phyloP scores from a whole-genome alignment of 2,329 filamentous ascomycete genomes.

The Rasamsonia emersonii region DNA sequence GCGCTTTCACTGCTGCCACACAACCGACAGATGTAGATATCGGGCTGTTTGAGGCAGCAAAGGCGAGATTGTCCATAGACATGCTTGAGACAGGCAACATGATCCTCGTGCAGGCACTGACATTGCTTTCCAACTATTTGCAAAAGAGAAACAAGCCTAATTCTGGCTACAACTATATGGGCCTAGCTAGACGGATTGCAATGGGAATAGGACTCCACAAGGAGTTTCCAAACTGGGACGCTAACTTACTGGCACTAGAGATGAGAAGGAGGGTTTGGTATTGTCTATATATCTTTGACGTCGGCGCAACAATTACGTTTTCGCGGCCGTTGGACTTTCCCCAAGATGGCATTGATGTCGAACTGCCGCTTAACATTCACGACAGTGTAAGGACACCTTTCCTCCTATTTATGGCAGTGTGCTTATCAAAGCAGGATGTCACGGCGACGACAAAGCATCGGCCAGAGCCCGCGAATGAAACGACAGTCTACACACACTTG shows the following conservation, averaged over 20 bases:
- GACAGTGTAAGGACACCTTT: conserved; percentile 22
- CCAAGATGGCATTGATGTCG: conserved; percentile 34
- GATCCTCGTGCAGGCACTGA: conserved; percentile 39
- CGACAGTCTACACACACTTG: conserved; percentile 35
- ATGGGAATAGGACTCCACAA: conserved; percentile 43
- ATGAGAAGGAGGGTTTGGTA: conserved; percentile 33
- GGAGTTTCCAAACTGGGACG: conserved; percentile 40
- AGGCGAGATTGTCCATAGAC: conserved; percentile 33
- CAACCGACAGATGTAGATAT: conserved; percentile 35
- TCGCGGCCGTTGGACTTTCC: conserved; percentile 40
- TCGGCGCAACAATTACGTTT: conserved; percentile 42
- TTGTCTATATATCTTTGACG: conserved; percentile 38
- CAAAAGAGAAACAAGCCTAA: conserved; percentile 45
- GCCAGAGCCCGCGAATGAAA: conserved; percentile 26
- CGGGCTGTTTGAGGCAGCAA: conserved; percentile 37
- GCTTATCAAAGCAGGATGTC: conserved; percentile 18
- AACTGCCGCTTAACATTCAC: conserved; percentile 35
- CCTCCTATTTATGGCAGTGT: conserved; percentile 1
- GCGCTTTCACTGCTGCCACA: conserved; percentile 33
- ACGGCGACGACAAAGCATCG: conserved; percentile 25
- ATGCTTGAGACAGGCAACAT: conserved; percentile 43
- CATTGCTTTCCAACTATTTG: conserved; percentile 41
- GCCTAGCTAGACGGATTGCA: conserved; percentile 40
- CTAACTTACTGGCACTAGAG: conserved; percentile 33
- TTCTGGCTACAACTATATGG: conserved; percentile 41